Evolutionary conservation across 371 early-diverging fungal genomes (phyloP).

Genomic region (Mortierella sp.): DNA sequence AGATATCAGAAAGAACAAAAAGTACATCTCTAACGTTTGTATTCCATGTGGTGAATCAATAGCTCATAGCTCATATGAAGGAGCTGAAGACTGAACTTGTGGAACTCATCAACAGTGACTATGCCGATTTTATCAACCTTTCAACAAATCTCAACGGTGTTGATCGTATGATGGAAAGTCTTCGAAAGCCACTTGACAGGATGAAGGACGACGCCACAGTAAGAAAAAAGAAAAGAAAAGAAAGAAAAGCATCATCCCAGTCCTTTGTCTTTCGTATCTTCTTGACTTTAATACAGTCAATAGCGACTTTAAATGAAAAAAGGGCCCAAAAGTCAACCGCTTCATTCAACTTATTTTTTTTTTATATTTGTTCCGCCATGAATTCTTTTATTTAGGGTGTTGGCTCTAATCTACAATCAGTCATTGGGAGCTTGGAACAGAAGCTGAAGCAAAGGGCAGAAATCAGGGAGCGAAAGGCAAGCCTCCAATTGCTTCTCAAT

Average conservation of each 20-base stretch:
- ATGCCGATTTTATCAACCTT: slow-evolving; percentile 83
- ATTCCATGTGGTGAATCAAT: neutral
- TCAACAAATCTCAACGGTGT: slow-evolving; percentile 84
- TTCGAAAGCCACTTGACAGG: slow-evolving; percentile 65
- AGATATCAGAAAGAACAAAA: neutral
- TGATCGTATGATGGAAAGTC: slow-evolving; percentile 72
- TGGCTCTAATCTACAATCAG: slow-evolving; percentile 60
- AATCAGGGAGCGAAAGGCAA: slow-evolving; percentile 76
- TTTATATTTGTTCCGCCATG: neutral
- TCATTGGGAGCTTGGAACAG: slow-evolving; percentile 65
- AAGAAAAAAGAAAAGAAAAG: no score
- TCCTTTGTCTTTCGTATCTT: neutral
- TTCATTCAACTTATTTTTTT: no score
- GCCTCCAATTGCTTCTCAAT: slow-evolving; percentile 72
- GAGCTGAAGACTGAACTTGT: slow-evolving; percentile 78
- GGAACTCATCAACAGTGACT: slow-evolving; percentile 85
- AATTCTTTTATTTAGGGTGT: slow-evolving; percentile 51
- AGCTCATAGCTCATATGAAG: slow-evolving; percentile 65
- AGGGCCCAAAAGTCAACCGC: no score
- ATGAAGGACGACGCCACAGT: slow-evolving; percentile 73
- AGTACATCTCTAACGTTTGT: neutral
- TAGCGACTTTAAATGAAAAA: no score
- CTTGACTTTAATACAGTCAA: neutral
- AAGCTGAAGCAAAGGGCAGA: slow-evolving; percentile 70
- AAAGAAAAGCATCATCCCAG: no score